Evolutionary conservation across 2,329 filamentous ascomycete species (phyloP), one percentile per base, ranked within the genome.

Genomic region (Xylariaceae sp.): DNA sequence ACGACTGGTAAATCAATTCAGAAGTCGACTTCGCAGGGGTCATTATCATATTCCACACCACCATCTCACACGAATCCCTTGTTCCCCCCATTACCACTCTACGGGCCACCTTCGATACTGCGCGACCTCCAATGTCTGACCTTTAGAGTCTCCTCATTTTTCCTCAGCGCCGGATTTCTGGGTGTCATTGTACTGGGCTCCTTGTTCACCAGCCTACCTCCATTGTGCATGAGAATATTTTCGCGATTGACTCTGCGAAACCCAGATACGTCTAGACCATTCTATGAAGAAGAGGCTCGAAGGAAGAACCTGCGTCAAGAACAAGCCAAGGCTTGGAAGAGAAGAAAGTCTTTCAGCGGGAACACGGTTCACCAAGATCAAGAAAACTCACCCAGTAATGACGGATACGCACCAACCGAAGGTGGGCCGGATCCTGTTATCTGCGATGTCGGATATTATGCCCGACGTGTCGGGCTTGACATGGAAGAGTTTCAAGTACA

Each of bases 381-480:
- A 50, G 69, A 62, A 57, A 70, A 49, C 57, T 65, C 60, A 22
- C 54, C 47, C 39, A 52, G 64, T 16, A 59, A 65, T 9, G 72
- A 78, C 8, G 76, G 79, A n/a, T 94, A 79, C 51, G 64, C 79
- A 1, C 87, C 88, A 0, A 80, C 84, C 2, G 89, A 93, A 64
- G 89, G 89, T 13, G 89, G 89, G 0, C 78, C 76, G 6, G 91
- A 96, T 61, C 83, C 79, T 3, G 68, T 96, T 7, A 65, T 87
- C 7, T 88, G 86, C 55, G 86, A 96, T 54, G 79, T 90, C 16
- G 76, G 76, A 3, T 93, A 96, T 60, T 96, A 97, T 59, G 90
- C 91, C 1, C 76, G 87, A 16, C 75, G 90, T 11, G 89, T 95
- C 12, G 91, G 91, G 0, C 74, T 97, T 1, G 89, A 96, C 47